A percentile compares a stretch with the other conserved stretches of the same genome.
Evolutionary conservation across 306 rosid species (phyloP).

Genomic region (Trichosanthes cucumerina): DNA sequence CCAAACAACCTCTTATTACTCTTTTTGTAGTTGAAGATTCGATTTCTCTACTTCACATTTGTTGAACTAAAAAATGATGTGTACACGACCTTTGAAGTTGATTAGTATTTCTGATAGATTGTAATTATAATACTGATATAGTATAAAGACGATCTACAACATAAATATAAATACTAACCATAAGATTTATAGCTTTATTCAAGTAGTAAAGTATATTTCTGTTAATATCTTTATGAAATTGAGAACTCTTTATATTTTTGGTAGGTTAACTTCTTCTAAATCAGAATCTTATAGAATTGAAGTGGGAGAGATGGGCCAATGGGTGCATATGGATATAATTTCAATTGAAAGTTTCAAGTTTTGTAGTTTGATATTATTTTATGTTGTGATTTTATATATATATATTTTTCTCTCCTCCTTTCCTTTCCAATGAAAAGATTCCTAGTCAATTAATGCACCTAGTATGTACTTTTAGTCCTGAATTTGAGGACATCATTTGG

Average conservation of each 20-base stretch:
- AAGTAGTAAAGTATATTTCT: neutral
- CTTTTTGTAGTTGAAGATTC: no score
- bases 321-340: neutral
- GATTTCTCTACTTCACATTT: no score
- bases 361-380: neutral
- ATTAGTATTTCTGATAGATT: no score
- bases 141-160: neutral
- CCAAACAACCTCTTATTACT: no score
- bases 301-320: neutral
- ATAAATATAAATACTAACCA: neutral
- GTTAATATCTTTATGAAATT: neutral
- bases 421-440: neutral
- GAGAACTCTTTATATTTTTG: neutral
- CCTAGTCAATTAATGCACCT: neutral
- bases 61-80: no score
- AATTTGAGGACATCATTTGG: conserved; percentile 2
- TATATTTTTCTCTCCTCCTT: neutral
- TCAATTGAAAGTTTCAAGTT: neutral
- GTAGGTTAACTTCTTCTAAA: neutral
- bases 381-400: neutral
- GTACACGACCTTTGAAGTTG: no score
- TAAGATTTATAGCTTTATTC: no score
- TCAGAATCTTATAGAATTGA: neutral
- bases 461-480: neutral
- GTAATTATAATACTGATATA: no score